phyloP scores from a whole-genome alignment of 441 rosid species.

The Eutrema salsugineum region DNA sequence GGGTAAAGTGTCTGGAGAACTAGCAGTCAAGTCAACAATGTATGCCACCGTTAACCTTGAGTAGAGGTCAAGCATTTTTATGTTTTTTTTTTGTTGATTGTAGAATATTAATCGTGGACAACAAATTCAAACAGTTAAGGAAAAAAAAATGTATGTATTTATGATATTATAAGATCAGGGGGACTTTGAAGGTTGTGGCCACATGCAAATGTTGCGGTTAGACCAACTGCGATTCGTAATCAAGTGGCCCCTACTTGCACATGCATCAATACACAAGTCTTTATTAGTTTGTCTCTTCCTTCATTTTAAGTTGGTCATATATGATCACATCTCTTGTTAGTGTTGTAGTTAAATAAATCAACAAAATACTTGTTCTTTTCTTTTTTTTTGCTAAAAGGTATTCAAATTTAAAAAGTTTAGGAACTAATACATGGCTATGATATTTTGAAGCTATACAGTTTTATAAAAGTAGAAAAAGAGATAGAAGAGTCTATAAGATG shows the following conservation, averaged over 20 bases:
- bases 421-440: no score
- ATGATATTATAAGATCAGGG: conserved; percentile 12
- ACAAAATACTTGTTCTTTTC: no score
- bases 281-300: conserved; percentile 19
- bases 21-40: conserved; percentile 21
- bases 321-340: neutral
- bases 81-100: neutral
- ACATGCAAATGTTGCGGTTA: conserved; percentile 68
- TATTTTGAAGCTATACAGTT: no score
- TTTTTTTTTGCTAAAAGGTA: no score
- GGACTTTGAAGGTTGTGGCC: conserved; percentile 37
- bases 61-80: neutral
- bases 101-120: conserved; percentile 22
- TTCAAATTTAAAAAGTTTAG: no score
- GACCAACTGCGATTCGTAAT: conserved; percentile 37
- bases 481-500: no score
- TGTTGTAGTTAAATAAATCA: neutral
- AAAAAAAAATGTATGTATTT: neutral
- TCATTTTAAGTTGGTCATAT: neutral
- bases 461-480: no score
- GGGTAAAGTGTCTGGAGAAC: conserved; percentile 13
- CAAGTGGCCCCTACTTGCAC: conserved; percentile 47
- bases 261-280: conserved; percentile 36
- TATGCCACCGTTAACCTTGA: conserved; percentile 25
- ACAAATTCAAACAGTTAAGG: neutral